phyloP scores from a whole-genome alignment of 2,329 filamentous ascomycete genomes.

The Xylariales sp. region DNA sequence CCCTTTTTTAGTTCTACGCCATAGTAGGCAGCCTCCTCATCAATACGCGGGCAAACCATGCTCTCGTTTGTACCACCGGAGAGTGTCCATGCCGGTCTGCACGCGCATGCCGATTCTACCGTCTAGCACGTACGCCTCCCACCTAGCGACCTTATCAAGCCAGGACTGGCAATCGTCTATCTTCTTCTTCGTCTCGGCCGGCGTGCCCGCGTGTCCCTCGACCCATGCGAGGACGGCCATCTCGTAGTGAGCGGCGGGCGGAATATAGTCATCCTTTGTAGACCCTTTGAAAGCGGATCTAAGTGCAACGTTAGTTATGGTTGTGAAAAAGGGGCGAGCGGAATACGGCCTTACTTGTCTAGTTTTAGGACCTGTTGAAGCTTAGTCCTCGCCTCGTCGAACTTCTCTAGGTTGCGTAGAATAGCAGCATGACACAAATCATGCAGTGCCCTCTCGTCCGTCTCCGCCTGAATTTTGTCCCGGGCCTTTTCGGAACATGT shows the following conservation, averaged over 20 bases:
- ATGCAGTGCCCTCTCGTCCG: slow-evolving; percentile 72
- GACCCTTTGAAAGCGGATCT: slow-evolving; percentile 68
- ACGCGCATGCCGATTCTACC: slow-evolving; percentile 79
- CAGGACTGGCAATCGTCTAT: slow-evolving; percentile 71
- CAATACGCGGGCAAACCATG: slow-evolving; percentile 30
- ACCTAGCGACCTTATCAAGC: slow-evolving; percentile 74
- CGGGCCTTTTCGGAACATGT: slow-evolving; percentile 58
- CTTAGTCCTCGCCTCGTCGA: slow-evolving; percentile 72
- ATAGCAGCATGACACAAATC: slow-evolving; percentile 75
- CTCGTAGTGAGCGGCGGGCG: slow-evolving; percentile 85
- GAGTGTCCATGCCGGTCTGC: slow-evolving; percentile 74
- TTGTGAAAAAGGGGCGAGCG: slow-evolving; percentile 17
- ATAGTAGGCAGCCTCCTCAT: not conserved
- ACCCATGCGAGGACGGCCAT: slow-evolving; percentile 85
- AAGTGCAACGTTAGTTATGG: not conserved
- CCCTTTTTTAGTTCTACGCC: not conserved
- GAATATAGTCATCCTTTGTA: slow-evolving; percentile 75
- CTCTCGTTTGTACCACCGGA: slow-evolving; percentile 62
- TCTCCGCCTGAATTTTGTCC: slow-evolving; percentile 61
- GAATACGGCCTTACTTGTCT: slow-evolving; percentile 63
- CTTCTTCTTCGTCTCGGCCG: slow-evolving; percentile 55
- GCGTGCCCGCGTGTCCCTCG: slow-evolving; percentile 61
- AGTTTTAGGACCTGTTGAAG: slow-evolving; percentile 74
- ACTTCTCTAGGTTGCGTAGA: slow-evolving; percentile 70
- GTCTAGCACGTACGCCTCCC: slow-evolving; percentile 80